These are phyloP conservation scores for Pyrenophora seminiperda DNA, from an alignment of 2,329 filamentous ascomycete genomes.

Conservation along the genomic window DNA sequence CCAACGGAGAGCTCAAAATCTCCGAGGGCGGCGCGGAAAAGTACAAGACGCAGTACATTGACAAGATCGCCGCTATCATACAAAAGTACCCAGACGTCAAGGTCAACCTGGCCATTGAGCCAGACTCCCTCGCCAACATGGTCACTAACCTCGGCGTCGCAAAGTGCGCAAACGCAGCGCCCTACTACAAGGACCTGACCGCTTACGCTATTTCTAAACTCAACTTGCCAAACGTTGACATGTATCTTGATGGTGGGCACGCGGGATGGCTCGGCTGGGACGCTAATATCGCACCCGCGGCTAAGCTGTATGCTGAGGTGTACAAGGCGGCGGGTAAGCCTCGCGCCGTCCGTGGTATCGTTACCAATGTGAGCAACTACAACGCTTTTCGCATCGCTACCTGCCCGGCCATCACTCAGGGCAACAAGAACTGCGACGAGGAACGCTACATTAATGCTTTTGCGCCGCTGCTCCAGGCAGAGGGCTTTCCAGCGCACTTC, in stretches of 20 bases:
- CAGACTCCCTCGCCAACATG: constrained; percentile 60
- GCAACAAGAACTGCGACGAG: constrained; percentile 60
- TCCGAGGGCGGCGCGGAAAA: constrained; percentile 57
- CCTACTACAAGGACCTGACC: constrained; percentile 61
- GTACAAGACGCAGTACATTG: constrained; percentile 59
- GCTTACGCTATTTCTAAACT: constrained; percentile 62
- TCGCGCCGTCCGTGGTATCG: constrained; percentile 57
- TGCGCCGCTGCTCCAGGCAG: constrained; percentile 53
- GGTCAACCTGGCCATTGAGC: constrained; percentile 58
- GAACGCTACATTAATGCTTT: constrained; percentile 59
- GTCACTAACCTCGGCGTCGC: constrained; percentile 63
- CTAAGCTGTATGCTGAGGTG: constrained; percentile 54
- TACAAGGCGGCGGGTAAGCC: constrained; percentile 56
- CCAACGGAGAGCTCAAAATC: constrained; percentile 66
- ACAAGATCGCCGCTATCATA: constrained; percentile 59
- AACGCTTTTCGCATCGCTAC: constrained; percentile 58
- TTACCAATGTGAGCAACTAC: constrained; percentile 65
- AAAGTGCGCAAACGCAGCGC: constrained; percentile 60
- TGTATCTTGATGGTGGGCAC: constrained; percentile 69
- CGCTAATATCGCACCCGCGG: constrained; percentile 61
- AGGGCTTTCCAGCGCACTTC: constrained; percentile 61
- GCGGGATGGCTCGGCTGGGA: constrained; percentile 69
- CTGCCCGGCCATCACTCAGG: constrained; percentile 53
- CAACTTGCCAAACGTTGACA: constrained; percentile 65
- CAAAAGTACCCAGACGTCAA: constrained; percentile 59